phyloP scores from a whole-genome alignment of 345 rosid species.

The Acer negundo region DNA sequence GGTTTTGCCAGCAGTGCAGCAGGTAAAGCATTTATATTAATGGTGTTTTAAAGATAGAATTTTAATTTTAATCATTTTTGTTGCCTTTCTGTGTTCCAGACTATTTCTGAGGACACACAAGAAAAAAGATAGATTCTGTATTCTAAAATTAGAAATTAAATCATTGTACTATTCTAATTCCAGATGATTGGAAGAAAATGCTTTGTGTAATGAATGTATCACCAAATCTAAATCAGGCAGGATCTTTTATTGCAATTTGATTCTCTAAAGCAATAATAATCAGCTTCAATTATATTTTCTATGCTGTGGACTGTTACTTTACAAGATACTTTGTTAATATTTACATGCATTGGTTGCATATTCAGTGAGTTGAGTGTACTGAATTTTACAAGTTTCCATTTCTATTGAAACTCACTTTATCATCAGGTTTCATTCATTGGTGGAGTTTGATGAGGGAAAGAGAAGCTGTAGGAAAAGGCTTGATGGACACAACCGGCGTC shows the following conservation, averaged over 20 bases:
- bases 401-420: neutral
- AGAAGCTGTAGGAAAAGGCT: constrained; percentile 85
- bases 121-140: neutral
- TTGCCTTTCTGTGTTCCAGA: neutral
- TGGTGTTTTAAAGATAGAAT: neutral
- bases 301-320: neutral
- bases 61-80: neutral
- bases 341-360: neutral
- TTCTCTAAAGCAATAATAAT: neutral
- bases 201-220: neutral
- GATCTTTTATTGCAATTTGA: neutral
- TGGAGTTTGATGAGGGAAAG: constrained; percentile 76
- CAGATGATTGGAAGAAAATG: neutral
- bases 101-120: neutral
- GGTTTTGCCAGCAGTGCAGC: constrained; percentile 92
- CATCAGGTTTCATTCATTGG: constrained; percentile 68
- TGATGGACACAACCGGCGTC: constrained; percentile 74
- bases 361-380: too few relatives aligned
- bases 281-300: neutral
- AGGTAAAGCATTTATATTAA: constrained; percentile 36
- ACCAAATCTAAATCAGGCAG: constrained; percentile 3
- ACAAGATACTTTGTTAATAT: neutral
- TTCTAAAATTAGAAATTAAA: neutral
- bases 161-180: neutral
- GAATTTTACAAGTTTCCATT: neutral